Evolutionary conservation across 805 yeast species (phyloP).

Genomic region (Nakazawaea wickerhamii): DNA sequence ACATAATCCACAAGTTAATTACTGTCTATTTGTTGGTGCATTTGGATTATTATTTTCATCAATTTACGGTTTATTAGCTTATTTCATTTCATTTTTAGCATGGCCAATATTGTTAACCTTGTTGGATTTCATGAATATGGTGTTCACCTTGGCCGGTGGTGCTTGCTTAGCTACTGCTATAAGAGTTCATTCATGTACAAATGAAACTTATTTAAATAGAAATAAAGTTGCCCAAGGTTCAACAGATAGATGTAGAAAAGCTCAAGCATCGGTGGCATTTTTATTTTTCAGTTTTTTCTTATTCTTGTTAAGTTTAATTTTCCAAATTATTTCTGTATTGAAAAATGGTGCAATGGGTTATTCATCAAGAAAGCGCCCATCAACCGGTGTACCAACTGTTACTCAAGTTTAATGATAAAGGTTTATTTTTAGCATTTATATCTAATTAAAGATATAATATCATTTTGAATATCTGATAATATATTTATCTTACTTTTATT

Average conservation of each 20-base stretch:
- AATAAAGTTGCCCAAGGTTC: conserved; percentile 76
- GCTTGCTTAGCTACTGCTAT: conserved; percentile 90
- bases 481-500: no score
- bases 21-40: conserved; percentile 80
- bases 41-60: conserved; percentile 80
- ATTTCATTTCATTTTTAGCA: conserved; percentile 71
- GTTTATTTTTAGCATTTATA: no score
- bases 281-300: conserved; percentile 77
- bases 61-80: conserved; percentile 73
- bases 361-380: conserved; percentile 43
- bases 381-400: conserved; percentile 86
- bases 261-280: conserved; percentile 81
- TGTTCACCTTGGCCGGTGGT: conserved; percentile 93
- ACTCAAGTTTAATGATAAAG: conserved; percentile 87
- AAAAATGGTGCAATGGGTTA: conserved; percentile 56
- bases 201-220: conserved; percentile 53
- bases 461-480: neutral
- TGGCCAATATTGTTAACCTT: conserved; percentile 76
- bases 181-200: conserved; percentile 79
- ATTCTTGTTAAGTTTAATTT: conserved; percentile 57
- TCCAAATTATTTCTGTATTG: conserved; percentile 46
- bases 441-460: no score
- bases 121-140: conserved; percentile 81
- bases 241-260: conserved; percentile 85
- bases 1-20: conserved; percentile 77